Evolutionary conservation across 805 yeast species (phyloP), one percentile per base, ranked within the genome.

Genomic region (Candida railenensis): DNA sequence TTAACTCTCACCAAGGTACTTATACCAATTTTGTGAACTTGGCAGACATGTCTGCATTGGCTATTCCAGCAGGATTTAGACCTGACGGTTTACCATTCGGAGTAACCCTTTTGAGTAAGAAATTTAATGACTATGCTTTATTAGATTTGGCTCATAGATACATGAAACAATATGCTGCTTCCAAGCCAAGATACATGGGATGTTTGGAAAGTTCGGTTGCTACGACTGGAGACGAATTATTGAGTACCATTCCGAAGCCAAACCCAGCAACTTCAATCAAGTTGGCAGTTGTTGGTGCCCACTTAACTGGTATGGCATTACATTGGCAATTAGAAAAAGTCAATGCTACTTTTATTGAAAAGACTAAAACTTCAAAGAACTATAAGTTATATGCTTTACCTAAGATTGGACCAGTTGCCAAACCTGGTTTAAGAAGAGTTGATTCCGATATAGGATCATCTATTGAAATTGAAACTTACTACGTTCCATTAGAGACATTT

Each of bases 261-360:
- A 61, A 66, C 38, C 55, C 68, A 22, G 63, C 73, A 1, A 52
- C 66, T 30, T 71, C 78, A 8, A 73, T 89, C 49, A 77, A 83
- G 50, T 69, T 92, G 48, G 97, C 97, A 1, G 99, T 94, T 33
- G 98, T 92, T 41, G 99, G 99, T 46, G 97, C 97, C 41, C 99
- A 92, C 62, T 75, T 94, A 54, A 74, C 82, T 46, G 97, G 96
- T 1, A 79, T 89, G 74, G 90, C 90, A 41, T 76, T 92, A 55
- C 90, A 92, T 67, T 91, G 97, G 97, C 99, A 92, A 71, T 75
- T 92, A 50, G 85, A 87, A 56, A 80, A 86, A 63, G 94, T 85
- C 39, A 80, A 83, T 56, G 98, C 98, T 25, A 67, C 81, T 2
- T 81, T 88, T 46, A 59, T 85, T 3, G 73, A 77, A 53, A 73